phyloP scores from a whole-genome alignment of 306 rosid species.

The Vachellia pachyceras region DNA sequence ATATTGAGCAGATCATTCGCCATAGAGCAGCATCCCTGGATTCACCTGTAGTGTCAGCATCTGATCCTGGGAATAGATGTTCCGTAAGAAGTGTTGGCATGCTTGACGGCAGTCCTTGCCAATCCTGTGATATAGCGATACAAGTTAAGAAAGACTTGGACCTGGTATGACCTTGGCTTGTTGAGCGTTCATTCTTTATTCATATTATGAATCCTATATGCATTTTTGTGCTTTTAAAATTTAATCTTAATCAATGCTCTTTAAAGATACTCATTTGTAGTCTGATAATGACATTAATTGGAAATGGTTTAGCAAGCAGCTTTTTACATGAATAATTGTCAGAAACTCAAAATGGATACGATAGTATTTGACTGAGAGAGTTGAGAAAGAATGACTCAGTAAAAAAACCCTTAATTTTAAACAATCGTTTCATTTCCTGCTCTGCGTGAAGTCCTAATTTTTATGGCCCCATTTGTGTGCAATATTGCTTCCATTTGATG shows the following conservation, averaged over 20 bases:
- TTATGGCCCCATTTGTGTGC: constrained; percentile 12
- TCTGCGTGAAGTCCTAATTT: background rate
- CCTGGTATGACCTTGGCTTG: constrained; percentile 38
- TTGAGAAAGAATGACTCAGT: constrained; percentile 19
- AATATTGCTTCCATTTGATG: constrained; percentile 4
- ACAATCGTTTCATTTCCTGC: constrained; percentile 14
- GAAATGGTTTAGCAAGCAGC: constrained; percentile 19
- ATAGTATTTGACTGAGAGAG: constrained; percentile 7
- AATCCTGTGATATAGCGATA: constrained; percentile 63
- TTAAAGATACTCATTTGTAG: background rate
- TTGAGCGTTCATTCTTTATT: constrained; percentile 9
- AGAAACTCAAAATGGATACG: constrained; percentile 19
- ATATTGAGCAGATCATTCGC: constrained; percentile 77
- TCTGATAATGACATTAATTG: background rate
- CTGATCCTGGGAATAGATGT: constrained; percentile 57
- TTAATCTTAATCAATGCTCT: background rate
- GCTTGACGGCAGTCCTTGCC: constrained; percentile 55
- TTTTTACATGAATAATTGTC: constrained; percentile 22
- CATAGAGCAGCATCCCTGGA: constrained; percentile 66
- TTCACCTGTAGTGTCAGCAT: constrained; percentile 75
- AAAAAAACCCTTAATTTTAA: background rate
- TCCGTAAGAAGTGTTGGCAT: constrained; percentile 52
- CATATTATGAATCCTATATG: constrained; percentile 21
- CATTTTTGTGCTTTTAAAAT: constrained; percentile 11
- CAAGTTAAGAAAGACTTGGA: constrained; percentile 47